Percentiles rank a stretch among this genome's conserved stretches.
These are phyloP conservation scores for Debaryomyces coudertii DNA, from an alignment of 1,139 yeast genomes.

Conservation along the genomic window DNA sequence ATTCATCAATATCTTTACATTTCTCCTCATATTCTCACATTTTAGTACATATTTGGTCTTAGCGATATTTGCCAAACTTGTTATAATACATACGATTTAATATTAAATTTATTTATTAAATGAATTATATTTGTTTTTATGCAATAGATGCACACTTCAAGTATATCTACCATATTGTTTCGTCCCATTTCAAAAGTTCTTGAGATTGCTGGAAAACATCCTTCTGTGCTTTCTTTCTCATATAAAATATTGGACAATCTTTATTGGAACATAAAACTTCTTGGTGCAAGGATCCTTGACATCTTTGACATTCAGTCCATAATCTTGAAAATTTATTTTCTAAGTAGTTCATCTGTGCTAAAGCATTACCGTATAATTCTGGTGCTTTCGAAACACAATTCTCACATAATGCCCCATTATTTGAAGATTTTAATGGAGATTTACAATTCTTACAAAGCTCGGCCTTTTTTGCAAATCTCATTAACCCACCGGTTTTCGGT, in stretches of 20 bases:
- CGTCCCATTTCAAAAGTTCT: slow-evolving; percentile 76
- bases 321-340: slow-evolving; percentile 84
- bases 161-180: slow-evolving; percentile 51
- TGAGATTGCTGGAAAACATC: slow-evolving; percentile 71
- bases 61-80: neutral
- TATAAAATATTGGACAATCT: slow-evolving; percentile 96
- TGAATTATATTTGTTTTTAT: neutral
- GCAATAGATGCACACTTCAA: neutral
- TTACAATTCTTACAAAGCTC: slow-evolving; percentile 89
- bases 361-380: slow-evolving; percentile 73
- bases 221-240: slow-evolving; percentile 94
- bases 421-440: slow-evolving; percentile 68
- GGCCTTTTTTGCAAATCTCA: slow-evolving; percentile 89
- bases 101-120: neutral
- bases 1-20: neutral
- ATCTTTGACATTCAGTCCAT: slow-evolving; percentile 98
- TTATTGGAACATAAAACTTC: slow-evolving; percentile 94
- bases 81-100: slow-evolving; percentile 1
- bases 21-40: neutral
- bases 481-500: slow-evolving; percentile 75
- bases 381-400: slow-evolving; percentile 79
- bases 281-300: slow-evolving; percentile 94
- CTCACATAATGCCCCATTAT: slow-evolving; percentile 78
- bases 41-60: neutral
- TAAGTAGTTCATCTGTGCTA: slow-evolving; percentile 76